A percentile compares a stretch with the other conserved stretches of the same genome.
Conservation (phyloP, 1,284 basidiomycete genomes). For the Pseudozyma sp. region DNA sequence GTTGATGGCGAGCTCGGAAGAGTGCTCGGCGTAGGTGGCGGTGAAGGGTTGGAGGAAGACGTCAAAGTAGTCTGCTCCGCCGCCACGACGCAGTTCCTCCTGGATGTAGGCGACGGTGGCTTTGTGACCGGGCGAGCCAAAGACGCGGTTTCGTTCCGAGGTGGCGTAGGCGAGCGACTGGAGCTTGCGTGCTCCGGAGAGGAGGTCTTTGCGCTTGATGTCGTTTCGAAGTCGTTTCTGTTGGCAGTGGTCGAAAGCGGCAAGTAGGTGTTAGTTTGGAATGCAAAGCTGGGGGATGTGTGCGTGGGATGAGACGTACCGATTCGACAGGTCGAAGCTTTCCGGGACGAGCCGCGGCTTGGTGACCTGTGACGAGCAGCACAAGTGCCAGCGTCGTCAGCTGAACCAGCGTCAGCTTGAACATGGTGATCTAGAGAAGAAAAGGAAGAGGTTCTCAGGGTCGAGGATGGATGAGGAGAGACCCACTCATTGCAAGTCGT, state of each 20-base stretch:
- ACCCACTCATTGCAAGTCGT: too few relatives aligned
- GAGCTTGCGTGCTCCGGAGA: constrained; percentile 15
- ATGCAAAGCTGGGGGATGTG: too few relatives aligned
- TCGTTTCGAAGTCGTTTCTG: constrained; percentile 33
- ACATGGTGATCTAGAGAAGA: constrained; percentile 8
- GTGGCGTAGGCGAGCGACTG: constrained; percentile 30
- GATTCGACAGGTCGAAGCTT: constrained; percentile 31
- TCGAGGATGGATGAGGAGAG: not conserved
- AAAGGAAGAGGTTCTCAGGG: not conserved
- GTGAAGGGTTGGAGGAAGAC: constrained; percentile 42
- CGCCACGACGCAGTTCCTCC: constrained; percentile 15
- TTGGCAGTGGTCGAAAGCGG: not conserved
- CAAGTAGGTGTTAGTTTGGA: not conserved
- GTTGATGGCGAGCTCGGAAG: constrained; percentile 30
- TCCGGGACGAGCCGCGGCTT: constrained; percentile 19
- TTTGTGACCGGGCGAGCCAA: constrained; percentile 40
- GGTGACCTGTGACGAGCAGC: constrained; percentile 21
- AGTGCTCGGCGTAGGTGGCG: constrained; percentile 35
- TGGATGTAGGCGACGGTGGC: constrained; percentile 35
- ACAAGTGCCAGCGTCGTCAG: constrained; percentile 33
- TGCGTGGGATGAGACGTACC: constrained; percentile 13
- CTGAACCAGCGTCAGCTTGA: constrained; percentile 28
- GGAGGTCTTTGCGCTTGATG: constrained; percentile 35
- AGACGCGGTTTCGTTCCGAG: constrained; percentile 33
- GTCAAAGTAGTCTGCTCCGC: constrained; percentile 27